These are phyloP conservation scores for Senecio squalidus DNA, from an alignment of 140 eudicot genomes.

Conservation along the genomic window DNA sequence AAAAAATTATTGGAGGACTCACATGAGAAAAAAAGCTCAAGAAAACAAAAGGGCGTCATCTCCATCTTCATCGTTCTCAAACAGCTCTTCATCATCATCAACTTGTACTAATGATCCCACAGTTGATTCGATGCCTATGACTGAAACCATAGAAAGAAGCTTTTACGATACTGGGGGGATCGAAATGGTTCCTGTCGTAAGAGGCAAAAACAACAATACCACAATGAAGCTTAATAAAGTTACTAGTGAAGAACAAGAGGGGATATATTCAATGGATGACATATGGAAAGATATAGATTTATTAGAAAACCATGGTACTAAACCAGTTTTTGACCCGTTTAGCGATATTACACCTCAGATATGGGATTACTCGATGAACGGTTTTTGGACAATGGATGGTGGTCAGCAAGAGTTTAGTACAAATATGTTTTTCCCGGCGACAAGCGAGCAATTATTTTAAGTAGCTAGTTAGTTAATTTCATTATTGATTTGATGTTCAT, in stretches of 20 bases:
- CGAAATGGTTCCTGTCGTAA: constrained; percentile 12
- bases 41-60: constrained; percentile 40
- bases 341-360: constrained; percentile 32
- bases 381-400: constrained; percentile 39
- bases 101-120: constrained; percentile 25
- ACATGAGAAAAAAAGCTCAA: constrained; percentile 70
- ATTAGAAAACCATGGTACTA: constrained; percentile 37
- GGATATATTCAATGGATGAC: constrained; percentile 58
- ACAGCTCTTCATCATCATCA: constrained; percentile 41
- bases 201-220: constrained; percentile 12
- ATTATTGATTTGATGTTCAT: constrained; percentile 22
- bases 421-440: constrained; percentile 37
- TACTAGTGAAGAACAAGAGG: constrained; percentile 15
- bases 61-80: constrained; percentile 33
- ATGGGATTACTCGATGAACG: constrained; percentile 48
- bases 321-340: constrained; percentile 27
- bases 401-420: constrained; percentile 32
- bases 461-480: constrained; percentile 22
- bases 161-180: constrained; percentile 48
- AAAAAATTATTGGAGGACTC: constrained; percentile 84
- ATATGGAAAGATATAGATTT: constrained; percentile 75
- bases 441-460: constrained; percentile 19
- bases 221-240: constrained; percentile 4
- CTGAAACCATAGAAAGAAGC: constrained; percentile 32
- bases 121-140: constrained; percentile 19